Conservation (phyloP, 768 basidiomycete genomes). For the Suillus luteus region DNA sequence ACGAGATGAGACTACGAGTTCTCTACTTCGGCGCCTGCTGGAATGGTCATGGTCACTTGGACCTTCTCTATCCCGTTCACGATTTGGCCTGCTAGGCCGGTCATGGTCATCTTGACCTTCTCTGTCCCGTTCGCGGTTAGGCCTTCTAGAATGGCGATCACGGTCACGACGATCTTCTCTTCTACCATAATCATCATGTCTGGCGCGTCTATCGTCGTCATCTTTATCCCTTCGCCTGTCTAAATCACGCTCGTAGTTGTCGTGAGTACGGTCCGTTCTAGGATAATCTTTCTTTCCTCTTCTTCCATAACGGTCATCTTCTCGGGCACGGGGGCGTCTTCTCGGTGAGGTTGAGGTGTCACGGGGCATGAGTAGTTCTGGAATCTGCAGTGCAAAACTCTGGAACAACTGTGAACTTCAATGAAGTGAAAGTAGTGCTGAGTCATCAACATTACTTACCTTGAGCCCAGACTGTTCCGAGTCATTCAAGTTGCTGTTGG, state of each 20-base stretch:
- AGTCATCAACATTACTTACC: conserved; percentile 1
- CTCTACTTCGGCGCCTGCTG: conserved; percentile 28
- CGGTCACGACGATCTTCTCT: conserved; percentile 16
- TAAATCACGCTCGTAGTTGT: conserved; percentile 15
- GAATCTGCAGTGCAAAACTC: background rate
- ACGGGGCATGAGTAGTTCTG: conserved; percentile 4
- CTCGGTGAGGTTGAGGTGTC: conserved; percentile 8
- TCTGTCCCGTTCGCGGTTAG: conserved; percentile 49
- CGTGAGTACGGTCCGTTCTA: background rate
- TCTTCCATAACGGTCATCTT: conserved; percentile 19
- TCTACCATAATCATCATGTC: conserved; percentile 14
- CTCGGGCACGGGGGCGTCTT: conserved; percentile 15
- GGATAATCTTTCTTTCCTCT: conserved; percentile 14
- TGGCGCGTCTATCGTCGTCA: conserved; percentile 19
- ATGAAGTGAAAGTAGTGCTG: background rate
- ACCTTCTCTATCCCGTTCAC: conserved; percentile 46
- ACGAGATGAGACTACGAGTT: conserved; percentile 35
- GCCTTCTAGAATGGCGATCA: conserved; percentile 22
- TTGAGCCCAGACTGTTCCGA: background rate
- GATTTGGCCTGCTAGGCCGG: conserved; percentile 25
- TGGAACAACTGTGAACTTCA: background rate
- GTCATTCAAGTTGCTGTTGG: background rate
- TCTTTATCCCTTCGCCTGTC: conserved; percentile 25
- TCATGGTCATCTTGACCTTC: conserved; percentile 36
- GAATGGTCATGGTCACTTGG: conserved; percentile 36